phyloP scores from a whole-genome alignment of 805 yeast genomes.

The Starmerella vaccinii region DNA sequence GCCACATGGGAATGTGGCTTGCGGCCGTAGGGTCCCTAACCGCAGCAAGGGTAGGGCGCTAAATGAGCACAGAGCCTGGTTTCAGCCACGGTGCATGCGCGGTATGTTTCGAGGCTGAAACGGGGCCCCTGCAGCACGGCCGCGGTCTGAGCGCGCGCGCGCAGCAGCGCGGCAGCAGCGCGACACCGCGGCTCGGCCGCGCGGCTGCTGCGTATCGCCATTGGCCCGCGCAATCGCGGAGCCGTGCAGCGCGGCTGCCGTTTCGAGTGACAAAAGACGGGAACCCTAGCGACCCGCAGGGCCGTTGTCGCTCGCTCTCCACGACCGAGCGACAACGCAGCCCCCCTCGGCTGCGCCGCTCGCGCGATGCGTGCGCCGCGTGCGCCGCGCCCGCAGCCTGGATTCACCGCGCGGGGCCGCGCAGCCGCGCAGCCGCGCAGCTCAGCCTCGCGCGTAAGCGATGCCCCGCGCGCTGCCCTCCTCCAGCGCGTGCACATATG shows the following conservation, averaged over 20 bases:
- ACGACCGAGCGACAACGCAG: not conserved
- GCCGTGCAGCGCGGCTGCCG: not conserved
- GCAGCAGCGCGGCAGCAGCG: not conserved
- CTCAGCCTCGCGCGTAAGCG: not conserved
- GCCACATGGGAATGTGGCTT: not conserved
- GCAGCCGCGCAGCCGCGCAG: not conserved
- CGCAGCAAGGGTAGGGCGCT: constrained; percentile 1
- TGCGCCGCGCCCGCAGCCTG: not conserved
- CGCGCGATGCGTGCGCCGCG: not conserved
- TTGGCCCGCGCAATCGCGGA: not conserved
- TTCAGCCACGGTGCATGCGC: not conserved
- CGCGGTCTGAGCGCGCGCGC: not conserved
- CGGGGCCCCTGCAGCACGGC: not conserved
- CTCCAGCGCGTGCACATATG: not conserved
- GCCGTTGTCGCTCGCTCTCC: not conserved
- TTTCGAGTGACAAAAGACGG: too few relatives aligned
- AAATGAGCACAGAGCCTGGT: not conserved
- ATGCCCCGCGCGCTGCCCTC: not conserved
- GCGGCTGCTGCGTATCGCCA: too few relatives aligned
- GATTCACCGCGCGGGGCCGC: too few relatives aligned
- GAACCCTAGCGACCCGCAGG: not conserved
- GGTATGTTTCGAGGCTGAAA: too few relatives aligned
- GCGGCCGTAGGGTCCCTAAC: not conserved
- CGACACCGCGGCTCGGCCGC: too few relatives aligned
- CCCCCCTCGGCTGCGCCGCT: not conserved